Conservation (phyloP, 106 monocot genomes). For the Acanthochlamys bracteata region DNA sequence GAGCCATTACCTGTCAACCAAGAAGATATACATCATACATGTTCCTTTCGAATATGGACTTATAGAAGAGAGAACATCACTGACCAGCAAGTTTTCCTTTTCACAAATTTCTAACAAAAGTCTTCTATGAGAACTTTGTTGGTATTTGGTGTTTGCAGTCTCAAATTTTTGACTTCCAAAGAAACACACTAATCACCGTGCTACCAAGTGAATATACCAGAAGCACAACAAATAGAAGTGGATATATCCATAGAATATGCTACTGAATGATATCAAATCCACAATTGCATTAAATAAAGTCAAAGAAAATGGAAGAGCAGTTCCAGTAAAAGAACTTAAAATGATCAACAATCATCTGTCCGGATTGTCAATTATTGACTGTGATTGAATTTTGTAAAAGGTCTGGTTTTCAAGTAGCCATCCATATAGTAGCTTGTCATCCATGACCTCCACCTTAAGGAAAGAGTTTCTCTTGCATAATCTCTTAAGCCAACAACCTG, state of each 20-base stretch:
- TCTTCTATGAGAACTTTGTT: slow-evolving; percentile 54
- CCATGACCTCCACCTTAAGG: slow-evolving; percentile 96
- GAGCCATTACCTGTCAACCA: slow-evolving; percentile 72
- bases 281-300: slow-evolving; percentile 80
- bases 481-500: slow-evolving; percentile 93
- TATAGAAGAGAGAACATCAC: neutral
- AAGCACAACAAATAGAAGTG: slow-evolving; percentile 89
- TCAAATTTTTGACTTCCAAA: slow-evolving; percentile 77
- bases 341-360: slow-evolving; percentile 98
- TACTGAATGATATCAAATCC: slow-evolving; percentile 95
- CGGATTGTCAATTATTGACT: slow-evolving; percentile 86
- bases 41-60: neutral
- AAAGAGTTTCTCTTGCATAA: slow-evolving; percentile 90
- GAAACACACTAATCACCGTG: slow-evolving; percentile 76
- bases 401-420: slow-evolving; percentile 69
- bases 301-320: slow-evolving; percentile 87
- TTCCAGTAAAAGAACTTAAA: slow-evolving; percentile 79
- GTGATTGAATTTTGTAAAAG: slow-evolving; percentile 78
- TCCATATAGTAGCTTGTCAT: slow-evolving; percentile 98
- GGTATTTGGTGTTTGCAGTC: slow-evolving; percentile 70
- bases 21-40: slow-evolving; percentile 9
- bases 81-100: slow-evolving; percentile 78
- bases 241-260: slow-evolving; percentile 81
- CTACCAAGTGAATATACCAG: slow-evolving; percentile 92
- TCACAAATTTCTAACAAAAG: slow-evolving; percentile 59